A percentile compares a stretch with the other conserved stretches of the same genome.
These are phyloP conservation scores for Phylloporus sp. DNA, from an alignment of 1,284 basidiomycete genomes.

Conservation along the genomic window DNA sequence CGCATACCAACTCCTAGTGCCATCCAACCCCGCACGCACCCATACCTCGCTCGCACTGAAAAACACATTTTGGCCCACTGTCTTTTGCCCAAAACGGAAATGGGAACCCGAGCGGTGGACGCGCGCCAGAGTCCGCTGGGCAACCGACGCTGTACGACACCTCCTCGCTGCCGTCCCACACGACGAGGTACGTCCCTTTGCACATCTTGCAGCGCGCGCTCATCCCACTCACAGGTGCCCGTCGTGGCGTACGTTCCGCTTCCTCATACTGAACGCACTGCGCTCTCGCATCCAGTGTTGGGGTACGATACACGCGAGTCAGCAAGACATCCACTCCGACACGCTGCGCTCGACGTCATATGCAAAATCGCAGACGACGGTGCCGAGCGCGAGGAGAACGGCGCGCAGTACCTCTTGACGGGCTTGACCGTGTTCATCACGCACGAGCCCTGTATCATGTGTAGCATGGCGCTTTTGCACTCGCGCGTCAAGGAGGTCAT, in stretches of 20 bases:
- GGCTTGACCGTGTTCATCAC: constrained; percentile 84
- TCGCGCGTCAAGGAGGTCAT: constrained; percentile 87
- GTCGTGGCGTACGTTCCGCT: constrained; percentile 79
- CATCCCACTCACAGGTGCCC: constrained; percentile 64
- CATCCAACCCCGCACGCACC: constrained; percentile 76
- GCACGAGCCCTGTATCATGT: constrained; percentile 96
- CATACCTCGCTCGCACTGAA: constrained; percentile 72
- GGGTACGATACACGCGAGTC: constrained; percentile 77
- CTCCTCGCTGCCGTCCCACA: constrained; percentile 16
- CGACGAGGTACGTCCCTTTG: constrained; percentile 56
- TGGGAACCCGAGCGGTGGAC: constrained; percentile 76
- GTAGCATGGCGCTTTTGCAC: constrained; percentile 92
- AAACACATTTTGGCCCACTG: constrained; percentile 82
- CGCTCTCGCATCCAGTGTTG: constrained; percentile 54
- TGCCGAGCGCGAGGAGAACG: constrained; percentile 50
- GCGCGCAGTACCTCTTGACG: constrained; percentile 86
- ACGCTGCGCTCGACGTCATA: constrained; percentile 83
- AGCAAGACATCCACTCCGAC: constrained; percentile 78
- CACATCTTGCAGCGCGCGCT: not conserved
- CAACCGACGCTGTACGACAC: constrained; percentile 72
- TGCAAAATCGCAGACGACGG: constrained; percentile 70
- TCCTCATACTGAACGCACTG: constrained; percentile 55
- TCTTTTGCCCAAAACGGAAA: constrained; percentile 77
- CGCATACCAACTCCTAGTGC: constrained; percentile 72
- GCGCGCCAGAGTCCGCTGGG: constrained; percentile 71